These are phyloP conservation scores for Balansia obtecta DNA, from an alignment of 2,329 filamentous ascomycete genomes.

Conservation along the genomic window DNA sequence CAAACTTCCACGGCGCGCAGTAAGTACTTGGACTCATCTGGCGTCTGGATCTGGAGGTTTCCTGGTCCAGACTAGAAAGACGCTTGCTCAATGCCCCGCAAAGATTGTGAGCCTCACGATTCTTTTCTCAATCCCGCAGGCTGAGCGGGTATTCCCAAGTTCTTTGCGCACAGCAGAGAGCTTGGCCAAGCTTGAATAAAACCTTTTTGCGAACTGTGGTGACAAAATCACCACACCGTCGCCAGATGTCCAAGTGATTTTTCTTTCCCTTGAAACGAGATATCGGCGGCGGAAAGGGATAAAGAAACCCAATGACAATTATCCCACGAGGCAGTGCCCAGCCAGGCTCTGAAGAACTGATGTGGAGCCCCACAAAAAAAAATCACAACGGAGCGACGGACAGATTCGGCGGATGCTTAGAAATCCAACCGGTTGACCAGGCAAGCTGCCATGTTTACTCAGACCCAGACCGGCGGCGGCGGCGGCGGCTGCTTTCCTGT, in stretches of 20 bases:
- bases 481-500: neutral
- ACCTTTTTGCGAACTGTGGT: neutral
- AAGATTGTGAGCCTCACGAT: neutral
- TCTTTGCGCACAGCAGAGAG: neutral
- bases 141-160: neutral
- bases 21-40: too few relatives aligned
- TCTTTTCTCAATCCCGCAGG: too few relatives aligned
- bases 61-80: neutral
- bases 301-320: neutral
- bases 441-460: neutral
- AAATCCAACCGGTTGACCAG: conserved; percentile 5
- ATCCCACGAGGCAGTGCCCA: neutral
- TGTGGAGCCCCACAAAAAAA: conserved; percentile 8
- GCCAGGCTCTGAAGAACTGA: neutral
- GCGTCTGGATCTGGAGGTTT: neutral
- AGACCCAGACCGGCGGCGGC: too few relatives aligned
- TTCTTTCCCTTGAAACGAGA: neutral
- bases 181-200: neutral
- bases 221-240: neutral
- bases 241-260: neutral
- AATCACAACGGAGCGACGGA: conserved; percentile 3
- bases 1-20: too few relatives aligned
- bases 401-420: conserved; percentile 6
- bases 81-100: neutral
- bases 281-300: neutral